These are phyloP conservation scores for Candida xyloterini DNA, from an alignment of 805 yeast species.

Conservation along the genomic window DNA sequence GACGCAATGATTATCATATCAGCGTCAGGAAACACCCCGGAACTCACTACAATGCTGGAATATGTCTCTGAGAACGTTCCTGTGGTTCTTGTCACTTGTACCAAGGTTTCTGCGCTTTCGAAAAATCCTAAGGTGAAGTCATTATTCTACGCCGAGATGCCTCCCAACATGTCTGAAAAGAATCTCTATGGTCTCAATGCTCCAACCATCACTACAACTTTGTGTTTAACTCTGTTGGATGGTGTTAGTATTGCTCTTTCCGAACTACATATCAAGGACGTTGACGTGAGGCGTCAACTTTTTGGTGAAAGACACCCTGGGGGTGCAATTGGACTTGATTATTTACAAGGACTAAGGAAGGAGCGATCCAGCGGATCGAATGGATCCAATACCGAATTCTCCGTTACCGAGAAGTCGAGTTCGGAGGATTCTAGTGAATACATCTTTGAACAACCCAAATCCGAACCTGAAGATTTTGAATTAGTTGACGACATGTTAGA, in stretches of 20 bases:
- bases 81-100: slow-evolving; percentile 62
- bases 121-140: slow-evolving; percentile 46
- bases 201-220: slow-evolving; percentile 81
- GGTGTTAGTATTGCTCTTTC: slow-evolving; percentile 72
- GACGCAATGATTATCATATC: slow-evolving; percentile 66
- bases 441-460: slow-evolving; percentile 9
- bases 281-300: slow-evolving; percentile 45
- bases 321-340: slow-evolving; percentile 75
- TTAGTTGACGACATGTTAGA: slow-evolving; percentile 18
- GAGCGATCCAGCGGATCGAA: not conserved
- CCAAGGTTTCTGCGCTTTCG: slow-evolving; percentile 53
- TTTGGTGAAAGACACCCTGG: slow-evolving; percentile 86
- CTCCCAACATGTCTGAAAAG: slow-evolving; percentile 54
- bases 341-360: slow-evolving; percentile 17
- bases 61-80: slow-evolving; percentile 55
- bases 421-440: slow-evolving; percentile 19
- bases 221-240: slow-evolving; percentile 73
- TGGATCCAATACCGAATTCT: slow-evolving; percentile 16
- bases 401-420: slow-evolving; percentile 9
- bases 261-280: slow-evolving; percentile 61
- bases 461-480: slow-evolving; percentile 1
- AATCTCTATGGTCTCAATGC: slow-evolving; percentile 77
- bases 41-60: slow-evolving; percentile 54
- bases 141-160: slow-evolving; percentile 61
- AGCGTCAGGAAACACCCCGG: slow-evolving; percentile 83